phyloP scores from a whole-genome alignment of 306 rosid genomes.

The Rosa persica region DNA sequence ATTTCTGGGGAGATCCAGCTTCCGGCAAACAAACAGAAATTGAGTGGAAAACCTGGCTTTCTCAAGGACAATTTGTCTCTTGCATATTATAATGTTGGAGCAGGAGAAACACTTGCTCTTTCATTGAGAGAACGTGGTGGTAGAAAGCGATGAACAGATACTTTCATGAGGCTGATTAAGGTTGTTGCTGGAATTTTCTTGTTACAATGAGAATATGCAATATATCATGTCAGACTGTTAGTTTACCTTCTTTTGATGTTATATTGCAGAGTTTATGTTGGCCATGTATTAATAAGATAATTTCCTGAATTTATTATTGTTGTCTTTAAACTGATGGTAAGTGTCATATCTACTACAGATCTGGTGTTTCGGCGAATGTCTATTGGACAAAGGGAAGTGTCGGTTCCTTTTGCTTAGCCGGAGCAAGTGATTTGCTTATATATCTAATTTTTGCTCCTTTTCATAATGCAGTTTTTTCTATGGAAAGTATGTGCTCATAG shows the following conservation, averaged over 20 bases:
- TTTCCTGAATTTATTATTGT: constrained; percentile 21
- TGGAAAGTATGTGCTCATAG: constrained; percentile 16
- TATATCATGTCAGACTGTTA: constrained; percentile 28
- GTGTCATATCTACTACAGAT: constrained; percentile 56
- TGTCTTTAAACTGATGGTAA: constrained; percentile 42
- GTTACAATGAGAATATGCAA: constrained; percentile 33
- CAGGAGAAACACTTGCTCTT: constrained; percentile 69
- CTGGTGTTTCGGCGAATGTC: constrained; percentile 42
- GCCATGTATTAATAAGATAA: constrained; percentile 27
- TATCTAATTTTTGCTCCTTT: constrained; percentile 26
- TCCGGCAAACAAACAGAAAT: constrained; percentile 96
- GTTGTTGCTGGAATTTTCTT: constrained; percentile 52
- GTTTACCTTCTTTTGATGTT: constrained; percentile 25
- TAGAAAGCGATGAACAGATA: constrained; percentile 73
- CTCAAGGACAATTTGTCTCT: constrained; percentile 93
- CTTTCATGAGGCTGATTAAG: constrained; percentile 31
- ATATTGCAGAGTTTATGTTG: constrained; percentile 17
- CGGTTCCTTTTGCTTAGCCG: constrained; percentile 37
- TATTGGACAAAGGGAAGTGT: constrained; percentile 53
- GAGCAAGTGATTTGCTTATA: constrained; percentile 26
- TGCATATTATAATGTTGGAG: constrained; percentile 85
- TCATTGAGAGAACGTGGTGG: constrained; percentile 97
- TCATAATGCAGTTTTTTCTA: constrained; percentile 24
- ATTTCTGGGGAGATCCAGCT: constrained; percentile 96
- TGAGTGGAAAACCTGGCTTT: constrained; percentile 96